A percentile compares a stretch with the other conserved stretches of the same genome.
Evolutionary conservation across 2,329 filamentous ascomycete species (phyloP).

Genomic region (Calonectria ilicicola): DNA sequence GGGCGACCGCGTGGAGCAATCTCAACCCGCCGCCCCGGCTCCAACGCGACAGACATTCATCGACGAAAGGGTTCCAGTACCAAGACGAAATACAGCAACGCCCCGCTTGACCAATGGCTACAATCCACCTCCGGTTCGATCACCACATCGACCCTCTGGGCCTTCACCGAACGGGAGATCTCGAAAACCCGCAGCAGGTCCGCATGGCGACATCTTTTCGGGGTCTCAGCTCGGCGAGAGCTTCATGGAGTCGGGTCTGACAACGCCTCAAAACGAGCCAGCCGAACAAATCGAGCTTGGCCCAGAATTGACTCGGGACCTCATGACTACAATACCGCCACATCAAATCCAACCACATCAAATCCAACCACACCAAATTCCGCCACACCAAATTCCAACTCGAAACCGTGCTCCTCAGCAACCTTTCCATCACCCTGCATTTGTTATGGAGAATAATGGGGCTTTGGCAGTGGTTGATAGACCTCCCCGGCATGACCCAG

Average conservation of each 20-base stretch:
- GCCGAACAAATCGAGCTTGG: conserved; percentile 37
- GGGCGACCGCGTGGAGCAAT: conserved; percentile 35
- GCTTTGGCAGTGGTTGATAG: conserved; percentile 50
- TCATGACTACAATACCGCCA: conserved; percentile 35
- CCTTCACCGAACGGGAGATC: conserved; percentile 36
- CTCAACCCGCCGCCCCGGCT: conserved; percentile 25
- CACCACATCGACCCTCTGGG: conserved; percentile 32
- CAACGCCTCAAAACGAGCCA: conserved; percentile 50
- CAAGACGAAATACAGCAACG: conserved; percentile 44
- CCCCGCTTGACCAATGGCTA: conserved; percentile 41
- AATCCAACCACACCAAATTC: conserved; percentile 31
- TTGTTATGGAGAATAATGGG: conserved; percentile 52
- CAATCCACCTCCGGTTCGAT: conserved; percentile 33
- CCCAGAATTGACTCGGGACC: conserved; percentile 39
- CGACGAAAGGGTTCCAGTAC: conserved; percentile 50
- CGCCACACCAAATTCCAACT: conserved; percentile 24
- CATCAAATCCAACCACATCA: too few relatives aligned
- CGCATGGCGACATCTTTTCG: conserved; percentile 46
- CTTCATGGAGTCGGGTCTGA: conserved; percentile 54
- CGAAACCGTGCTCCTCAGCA: conserved; percentile 27
- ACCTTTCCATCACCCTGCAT: conserved; percentile 34
- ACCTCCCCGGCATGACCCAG: conserved; percentile 37
- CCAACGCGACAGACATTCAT: conserved; percentile 47
- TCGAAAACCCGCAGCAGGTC: conserved; percentile 28
- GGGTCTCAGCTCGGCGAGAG: conserved; percentile 54